Conservation (phyloP, 169 alveolate species). For the Pseudocohnilembus persalinus region DNA sequence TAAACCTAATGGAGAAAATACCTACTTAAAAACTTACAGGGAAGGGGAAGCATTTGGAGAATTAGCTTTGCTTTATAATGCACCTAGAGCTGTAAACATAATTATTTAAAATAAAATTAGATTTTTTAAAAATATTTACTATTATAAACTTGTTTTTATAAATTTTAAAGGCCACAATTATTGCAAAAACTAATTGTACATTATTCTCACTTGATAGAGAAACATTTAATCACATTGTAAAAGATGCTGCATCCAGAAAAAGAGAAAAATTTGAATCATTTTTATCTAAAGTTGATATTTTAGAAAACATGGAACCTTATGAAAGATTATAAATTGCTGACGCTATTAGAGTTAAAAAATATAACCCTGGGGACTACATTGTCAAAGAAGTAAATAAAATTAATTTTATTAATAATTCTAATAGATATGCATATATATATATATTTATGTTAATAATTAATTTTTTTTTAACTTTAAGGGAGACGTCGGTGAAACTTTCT, state of each 20-base stretch:
- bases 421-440: not conserved
- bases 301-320: constrained; percentile 91
- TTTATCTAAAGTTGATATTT: constrained; percentile 87
- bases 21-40: constrained; percentile 45
- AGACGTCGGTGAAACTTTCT: constrained; percentile 93
- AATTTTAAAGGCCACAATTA: constrained; percentile 83
- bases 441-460: not conserved
- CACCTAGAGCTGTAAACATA: constrained; percentile 89
- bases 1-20: constrained; percentile 39
- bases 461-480: constrained; percentile 59
- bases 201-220: constrained; percentile 94
- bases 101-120: too few species aligned
- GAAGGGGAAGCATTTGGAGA: constrained; percentile 93
- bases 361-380: constrained; percentile 85
- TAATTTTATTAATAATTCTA: not conserved
- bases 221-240: constrained; percentile 94
- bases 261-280: constrained; percentile 92
- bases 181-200: constrained; percentile 88
- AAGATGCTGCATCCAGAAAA: constrained; percentile 92
- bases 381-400: constrained; percentile 77
- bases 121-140: too few species aligned
- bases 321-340: constrained; percentile 94
- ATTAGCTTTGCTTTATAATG: constrained; percentile 94
- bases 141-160: too few species aligned
- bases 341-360: constrained; percentile 87